Percentiles rank a stretch among this genome's conserved stretches.
Conservation (phyloP, 306 rosid genomes). For the Prinsepia uniflora region DNA sequence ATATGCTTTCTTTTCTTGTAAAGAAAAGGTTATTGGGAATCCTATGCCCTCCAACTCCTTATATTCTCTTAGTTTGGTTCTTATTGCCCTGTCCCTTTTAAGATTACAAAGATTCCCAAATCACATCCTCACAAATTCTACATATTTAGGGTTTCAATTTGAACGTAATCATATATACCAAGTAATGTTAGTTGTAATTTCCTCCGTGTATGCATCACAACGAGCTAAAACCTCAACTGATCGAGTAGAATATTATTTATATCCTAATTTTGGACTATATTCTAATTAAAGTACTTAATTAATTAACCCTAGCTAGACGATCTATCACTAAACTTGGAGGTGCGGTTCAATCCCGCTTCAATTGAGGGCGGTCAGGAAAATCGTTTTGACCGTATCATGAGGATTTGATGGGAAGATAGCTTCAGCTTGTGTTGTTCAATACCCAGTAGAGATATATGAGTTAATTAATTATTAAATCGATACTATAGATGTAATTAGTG, state of each 20-base stretch:
- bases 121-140: not conserved
- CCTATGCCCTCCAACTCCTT: constrained; percentile 69
- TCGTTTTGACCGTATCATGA: constrained; percentile 7
- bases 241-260: too few relatives aligned
- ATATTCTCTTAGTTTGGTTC: constrained; percentile 60
- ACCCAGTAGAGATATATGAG: not conserved
- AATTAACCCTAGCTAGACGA: too few relatives aligned
- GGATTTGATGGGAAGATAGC: not conserved
- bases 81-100: constrained; percentile 63
- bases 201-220: too few relatives aligned
- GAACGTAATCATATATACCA: too few relatives aligned
- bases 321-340: too few relatives aligned
- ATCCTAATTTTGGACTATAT: not conserved
- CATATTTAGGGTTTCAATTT: too few relatives aligned
- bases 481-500: not conserved
- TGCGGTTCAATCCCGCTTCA: too few relatives aligned
- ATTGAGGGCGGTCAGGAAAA: constrained; percentile 23
- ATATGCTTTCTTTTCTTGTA: constrained; percentile 46
- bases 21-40: constrained; percentile 67
- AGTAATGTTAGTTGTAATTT: too few relatives aligned
- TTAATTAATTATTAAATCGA: not conserved
- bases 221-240: too few relatives aligned
- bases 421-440: not conserved
- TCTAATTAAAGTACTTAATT: not conserved
- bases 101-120: constrained; percentile 37